These are phyloP conservation scores for Castanospermum australe DNA, from an alignment of 306 rosid genomes.

Conservation along the genomic window DNA sequence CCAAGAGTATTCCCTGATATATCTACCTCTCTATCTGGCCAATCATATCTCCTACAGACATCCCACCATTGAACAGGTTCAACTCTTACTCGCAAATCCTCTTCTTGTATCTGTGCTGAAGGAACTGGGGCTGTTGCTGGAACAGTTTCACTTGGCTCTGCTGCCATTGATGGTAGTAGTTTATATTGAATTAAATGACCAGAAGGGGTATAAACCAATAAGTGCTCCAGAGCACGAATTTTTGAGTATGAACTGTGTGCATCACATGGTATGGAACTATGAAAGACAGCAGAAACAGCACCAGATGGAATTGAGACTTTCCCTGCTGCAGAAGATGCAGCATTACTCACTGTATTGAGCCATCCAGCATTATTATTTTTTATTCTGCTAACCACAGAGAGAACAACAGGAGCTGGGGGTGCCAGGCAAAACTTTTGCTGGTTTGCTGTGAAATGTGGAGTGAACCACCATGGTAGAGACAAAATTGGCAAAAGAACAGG, in stretches of 20 bases:
- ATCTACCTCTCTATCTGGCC: constrained; percentile 86
- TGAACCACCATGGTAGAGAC: constrained; percentile 91
- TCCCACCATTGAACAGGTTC: constrained; percentile 98
- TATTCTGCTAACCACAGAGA: constrained; percentile 93
- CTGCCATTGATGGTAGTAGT: constrained; percentile 66
- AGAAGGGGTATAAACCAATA: constrained; percentile 78
- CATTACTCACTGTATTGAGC: constrained; percentile 87
- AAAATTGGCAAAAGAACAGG: constrained; percentile 60
- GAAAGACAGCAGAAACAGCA: constrained; percentile 86
- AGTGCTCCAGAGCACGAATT: constrained; percentile 70
- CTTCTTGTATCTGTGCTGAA: constrained; percentile 73
- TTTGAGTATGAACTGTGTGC: constrained; percentile 39
- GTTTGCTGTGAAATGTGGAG: constrained; percentile 62
- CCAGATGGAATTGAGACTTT: constrained; percentile 80
- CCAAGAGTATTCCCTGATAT: constrained; percentile 46
- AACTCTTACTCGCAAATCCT: constrained; percentile 82
- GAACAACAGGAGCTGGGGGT: constrained; percentile 76
- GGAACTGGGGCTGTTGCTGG: constrained; percentile 49
- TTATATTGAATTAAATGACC: constrained; percentile 83
- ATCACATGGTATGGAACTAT: constrained; percentile 58
- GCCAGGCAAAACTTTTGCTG: constrained; percentile 63
- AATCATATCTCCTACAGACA: constrained; percentile 81
- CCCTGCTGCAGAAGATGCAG: constrained; percentile 86
- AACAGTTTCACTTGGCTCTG: constrained; percentile 63
- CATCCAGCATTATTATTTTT: constrained; percentile 76